Base-by-base conservation (phyloP, 345 rosid genomes). In the Bruguiera sexangula region DNA sequence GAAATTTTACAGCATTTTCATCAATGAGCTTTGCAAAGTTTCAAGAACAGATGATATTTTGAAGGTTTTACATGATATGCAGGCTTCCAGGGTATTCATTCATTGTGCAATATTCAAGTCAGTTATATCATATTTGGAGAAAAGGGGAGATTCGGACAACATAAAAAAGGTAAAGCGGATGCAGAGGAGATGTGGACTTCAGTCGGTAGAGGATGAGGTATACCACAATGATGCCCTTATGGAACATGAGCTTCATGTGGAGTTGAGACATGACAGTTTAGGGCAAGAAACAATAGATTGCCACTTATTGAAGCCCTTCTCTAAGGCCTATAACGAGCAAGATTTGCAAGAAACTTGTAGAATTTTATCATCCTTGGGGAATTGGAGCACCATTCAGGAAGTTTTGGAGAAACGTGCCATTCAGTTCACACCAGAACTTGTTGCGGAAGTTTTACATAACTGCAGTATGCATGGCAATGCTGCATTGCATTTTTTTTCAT, bases 361-460 rank as follows among this genome's bases (percentile, higher is more conserved):
- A 54, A 73, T 89, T n/a, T 72, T 94, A 75, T 85, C 69, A n/a
- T 74, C 85, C 36, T 74, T 75, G 27, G 50, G 63, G 61, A 78
- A 77, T 61, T 85, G 86, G 96, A 62, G 72, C 68, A 65, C 54
- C 65, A 68, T 64, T 57, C 79, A 79, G 84, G 87, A 87, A 72
- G 75, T 83, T 75, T 65, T 93, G 69, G 86, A 84, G 65, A 85
- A 82, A 60, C 81, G 82, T 46, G 58, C 53, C 1, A 27, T 86
- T n/a, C 73, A 74, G 66, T 89, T 87, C 78, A 87, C 88, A 16
- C 88, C 90, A n/a, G 90, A 83, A 70, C 88, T 84, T n/a, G 85
- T 89, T 21, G 69, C 81, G 68, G 89, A 82, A 69, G 69, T 83
- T 60, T 73, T 90, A 69, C 69, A 56, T 27, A 82, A 70, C 39